Percentiles rank a stretch among this genome's conserved stretches.
phyloP scores from a whole-genome alignment of 176 grass and related monocot genomes.

The Stipa capillata region DNA sequence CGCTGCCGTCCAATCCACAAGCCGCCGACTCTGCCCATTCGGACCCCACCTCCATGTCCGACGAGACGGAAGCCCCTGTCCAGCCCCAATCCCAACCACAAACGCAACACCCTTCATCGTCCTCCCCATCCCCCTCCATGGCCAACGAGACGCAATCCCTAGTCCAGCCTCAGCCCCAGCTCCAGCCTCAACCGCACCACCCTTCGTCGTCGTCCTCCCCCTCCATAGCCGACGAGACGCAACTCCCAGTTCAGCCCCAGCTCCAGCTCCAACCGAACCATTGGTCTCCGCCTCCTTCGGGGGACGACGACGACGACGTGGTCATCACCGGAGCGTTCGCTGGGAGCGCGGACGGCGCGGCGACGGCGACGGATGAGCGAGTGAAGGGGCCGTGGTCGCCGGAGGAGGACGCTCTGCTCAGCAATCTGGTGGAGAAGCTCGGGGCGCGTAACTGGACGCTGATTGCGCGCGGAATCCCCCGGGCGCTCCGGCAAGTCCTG shows the following conservation, averaged over 20 bases:
- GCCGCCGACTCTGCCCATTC: conserved; percentile 1
- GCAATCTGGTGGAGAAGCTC: conserved; percentile 52
- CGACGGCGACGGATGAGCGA: conserved; percentile 35
- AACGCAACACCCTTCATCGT: not conserved
- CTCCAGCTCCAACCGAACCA: not conserved
- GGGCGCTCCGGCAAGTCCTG: conserved; percentile 91
- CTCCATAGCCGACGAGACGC: not conserved
- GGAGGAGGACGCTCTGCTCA: conserved; percentile 76
- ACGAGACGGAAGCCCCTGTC: not conserved
- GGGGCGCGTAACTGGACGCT: conserved; percentile 89
- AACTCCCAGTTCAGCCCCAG: not conserved
- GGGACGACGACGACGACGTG: conserved; percentile 39
- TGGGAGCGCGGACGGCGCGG: not conserved
- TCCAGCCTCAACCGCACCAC: not conserved
- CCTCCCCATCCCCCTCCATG: not conserved
- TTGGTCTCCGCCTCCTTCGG: conserved; percentile 23
- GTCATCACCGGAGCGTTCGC: not conserved
- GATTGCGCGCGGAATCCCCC: conserved; percentile 69
- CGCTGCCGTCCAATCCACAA: conserved; percentile 1
- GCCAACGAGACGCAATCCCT: not conserved
- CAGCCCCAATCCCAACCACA: not conserved
- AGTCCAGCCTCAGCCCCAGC: not conserved
- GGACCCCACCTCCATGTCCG: not conserved
- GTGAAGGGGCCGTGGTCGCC: conserved; percentile 87
- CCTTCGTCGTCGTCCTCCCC: not conserved